Percentiles rank a stretch among this genome's conserved stretches.
These are phyloP conservation scores for Cyclaneusma minus DNA, from an alignment of 2,329 filamentous ascomycete species.

Conservation along the genomic window DNA sequence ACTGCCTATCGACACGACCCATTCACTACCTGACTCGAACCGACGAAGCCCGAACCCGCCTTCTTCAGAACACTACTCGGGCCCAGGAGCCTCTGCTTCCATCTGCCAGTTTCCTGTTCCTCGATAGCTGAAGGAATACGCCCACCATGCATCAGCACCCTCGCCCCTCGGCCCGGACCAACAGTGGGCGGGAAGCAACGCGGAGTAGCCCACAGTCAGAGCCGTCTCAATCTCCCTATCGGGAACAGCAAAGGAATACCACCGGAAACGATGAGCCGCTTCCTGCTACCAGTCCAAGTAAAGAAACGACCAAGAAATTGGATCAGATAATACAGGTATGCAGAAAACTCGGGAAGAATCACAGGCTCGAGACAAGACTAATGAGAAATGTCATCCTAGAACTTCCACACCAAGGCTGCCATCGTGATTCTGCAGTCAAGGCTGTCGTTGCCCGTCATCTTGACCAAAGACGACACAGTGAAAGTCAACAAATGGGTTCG, in stretches of 20 bases:
- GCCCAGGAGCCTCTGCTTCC: no score
- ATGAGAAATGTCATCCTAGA: slow-evolving; percentile 38
- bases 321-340: slow-evolving; percentile 86
- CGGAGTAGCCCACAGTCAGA: slow-evolving; percentile 26
- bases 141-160: slow-evolving; percentile 75
- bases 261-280: slow-evolving; percentile 26
- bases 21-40: no score
- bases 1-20: no score
- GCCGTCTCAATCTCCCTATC: slow-evolving; percentile 33
- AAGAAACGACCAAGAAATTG: slow-evolving; percentile 61
- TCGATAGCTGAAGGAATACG: neutral
- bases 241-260: slow-evolving; percentile 30
- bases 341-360: slow-evolving; percentile 11
- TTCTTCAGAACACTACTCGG: no score
- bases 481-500: slow-evolving; percentile 80
- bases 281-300: slow-evolving; percentile 32
- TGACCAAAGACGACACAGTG: slow-evolving; percentile 36
- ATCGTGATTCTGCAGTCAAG: slow-evolving; percentile 71
- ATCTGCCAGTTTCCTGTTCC: no score
- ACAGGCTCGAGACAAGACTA: slow-evolving; percentile 15
- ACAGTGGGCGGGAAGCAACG: slow-evolving; percentile 57
- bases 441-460: slow-evolving; percentile 45
- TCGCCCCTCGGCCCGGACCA: slow-evolving; percentile 57
- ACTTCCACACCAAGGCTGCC: slow-evolving; percentile 81
- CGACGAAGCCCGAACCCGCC: no score